Base-by-base conservation (phyloP, 2,329 filamentous ascomycete species). In the Penicillium olsonii region DNA sequence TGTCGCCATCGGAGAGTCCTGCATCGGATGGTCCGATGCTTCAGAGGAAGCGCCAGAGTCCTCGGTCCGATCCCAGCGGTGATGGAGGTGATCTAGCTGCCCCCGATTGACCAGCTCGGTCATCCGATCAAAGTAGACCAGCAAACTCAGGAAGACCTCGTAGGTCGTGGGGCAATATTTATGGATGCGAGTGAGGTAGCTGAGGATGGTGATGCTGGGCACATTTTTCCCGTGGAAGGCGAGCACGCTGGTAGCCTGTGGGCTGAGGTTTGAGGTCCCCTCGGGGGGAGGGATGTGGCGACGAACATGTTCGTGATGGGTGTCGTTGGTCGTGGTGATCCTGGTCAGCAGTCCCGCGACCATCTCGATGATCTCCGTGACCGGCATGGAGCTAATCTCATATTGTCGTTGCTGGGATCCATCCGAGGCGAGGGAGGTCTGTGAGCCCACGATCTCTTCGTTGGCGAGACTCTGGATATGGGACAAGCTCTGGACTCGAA, bases 81-180 rank as follows among this genome's bases (percentile, higher is more conserved):
- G 56, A 34, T 61, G 57, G 65, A 86, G 64, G 55, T 81, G 84
- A 66, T 87, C 84, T 68, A 87, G 80, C 6, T 90, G 87, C 50
- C 87, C 80, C 37, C 87, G 86, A 67, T 97, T 97, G 51, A 97
- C 91, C 50, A 90, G 83, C 69, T 97, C 94, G 37, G 92, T 96
- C 94, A 99, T 99, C 54, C 94, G 88, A 69, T 99, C 94, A 72
- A 99, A 99, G 72, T 97, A 99, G 26, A 99, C 92, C 47, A 99
- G 75, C 63, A 99, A 74, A 67, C 92, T 96, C 52, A 99, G 76
- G 67, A 99, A 99, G 0, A 99, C 94, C 72, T 99, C 94, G 68
- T 96, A 99, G 0, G 94, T 97, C 5, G 94, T 97, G 0, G 94
- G 94, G 65, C 94, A 99, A 74, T 99, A 99, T 75, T 96, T 96